Base-by-base conservation (phyloP, 495 filamentous ascomycete species). In the Podospora australis region DNA sequence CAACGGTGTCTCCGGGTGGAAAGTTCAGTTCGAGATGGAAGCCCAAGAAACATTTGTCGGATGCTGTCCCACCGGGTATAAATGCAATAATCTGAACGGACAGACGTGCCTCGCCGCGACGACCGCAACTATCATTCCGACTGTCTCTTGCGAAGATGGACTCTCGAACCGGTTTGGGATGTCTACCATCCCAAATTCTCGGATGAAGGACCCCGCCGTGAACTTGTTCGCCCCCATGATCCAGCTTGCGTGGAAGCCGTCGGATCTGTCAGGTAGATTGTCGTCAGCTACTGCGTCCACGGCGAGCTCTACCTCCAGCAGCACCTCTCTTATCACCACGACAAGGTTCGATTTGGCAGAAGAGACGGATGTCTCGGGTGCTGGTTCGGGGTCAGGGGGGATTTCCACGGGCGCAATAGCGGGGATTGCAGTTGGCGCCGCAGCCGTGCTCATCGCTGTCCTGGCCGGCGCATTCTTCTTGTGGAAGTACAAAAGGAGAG, bases 211-310 rank as follows among this genome's bases (percentile, higher is more conserved):
- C 2, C 59, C 56, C 14, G 36, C 36, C 16, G n/a, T 17, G 0
- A 24, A 32, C 11, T 34, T 64, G n/a, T 59, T 30, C 28, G 64
- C 64, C 16, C 57, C 57, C 32, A 62, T 67, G 55, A 48, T 65
- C 39, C 62, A 67, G 49, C 49, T 63, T 36, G 57, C 57, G 1
- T 58, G 51, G 43, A 26, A 63, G 26, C 23, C 50, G 3, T 48
- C 59, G 20, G 63, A 66, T 28, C 21, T 3, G 19, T 28, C 14
- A n/a, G n/a, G n/a, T n/a, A n/a, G n/a, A n/a, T n/a, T n/a, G n/a
- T n/a, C n/a, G n/a, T n/a, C n/a, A n/a, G n/a, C n/a, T n/a, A n/a
- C n/a, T n/a, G n/a, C n/a, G n/a, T 10, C 48, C 11, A 16, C 44
- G 6, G 19, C 23, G 1, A 40, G 34, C 19, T 34, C 35, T 14